Base-by-base conservation (phyloP, 345 rosid genomes). In the Pistacia atlantica region DNA sequence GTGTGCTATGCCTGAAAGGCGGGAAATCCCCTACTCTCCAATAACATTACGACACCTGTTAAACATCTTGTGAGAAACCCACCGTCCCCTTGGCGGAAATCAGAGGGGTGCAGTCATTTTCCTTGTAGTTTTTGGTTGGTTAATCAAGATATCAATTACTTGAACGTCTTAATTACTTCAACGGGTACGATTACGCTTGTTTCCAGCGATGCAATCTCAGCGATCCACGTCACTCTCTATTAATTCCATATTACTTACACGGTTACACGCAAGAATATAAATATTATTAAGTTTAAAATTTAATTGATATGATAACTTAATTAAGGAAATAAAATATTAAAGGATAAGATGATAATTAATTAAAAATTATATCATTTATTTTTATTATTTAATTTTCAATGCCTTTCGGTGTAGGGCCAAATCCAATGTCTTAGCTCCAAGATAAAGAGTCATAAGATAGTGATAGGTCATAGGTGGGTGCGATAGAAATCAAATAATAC, bases 141-240 rank as follows among this genome's bases (percentile, higher is more conserved):
- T 73, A 22, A 59, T 35, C 62, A 38, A 18, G 67, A 42, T 25
- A 6, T 6, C 3, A 4, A 16, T 71, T 51, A 12, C 76, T 75
- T 80, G 64, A 52, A 67, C 80, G 77, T 76, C 69, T 80, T 65
- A 72, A 60, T 65, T 76, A 72, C 59, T 66, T 69, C 69, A 42
- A 46, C 42, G 8, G 11, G 14, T 13, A 75, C 67, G 12, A 31
- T 74, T 62, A 79, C 28, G 37, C 16, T 42, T 57, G 56, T 46
- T 33, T 16, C 4, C 8, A n/a, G 63, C 28, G 46, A 78, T 72
- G 61, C 55, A 60, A 78, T 73, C 81, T 49, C 74, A 67, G 68
- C 77, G 69, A 69, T 78, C 62, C 69, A 66, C 7, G 57, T 73
- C 63, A 49, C 38, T 59, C 10, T 68, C 74, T 16, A 14, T 54